Base-by-base conservation (phyloP, 73 alveolate species). In the Symbiodinium pilosum region DNA sequence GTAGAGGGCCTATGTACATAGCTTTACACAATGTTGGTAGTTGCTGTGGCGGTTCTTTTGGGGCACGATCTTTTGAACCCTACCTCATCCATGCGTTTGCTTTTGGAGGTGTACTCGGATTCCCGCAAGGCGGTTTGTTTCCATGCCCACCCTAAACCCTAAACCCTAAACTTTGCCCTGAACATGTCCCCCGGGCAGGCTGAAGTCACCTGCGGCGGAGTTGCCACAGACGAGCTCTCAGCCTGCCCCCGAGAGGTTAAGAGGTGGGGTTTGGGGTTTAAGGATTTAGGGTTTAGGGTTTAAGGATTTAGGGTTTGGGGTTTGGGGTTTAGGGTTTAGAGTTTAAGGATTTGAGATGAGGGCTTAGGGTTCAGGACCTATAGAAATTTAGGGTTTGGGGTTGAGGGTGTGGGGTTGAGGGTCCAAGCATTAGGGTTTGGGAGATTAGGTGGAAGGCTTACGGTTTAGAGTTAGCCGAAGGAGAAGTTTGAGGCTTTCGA, bases 151-250 rank as follows among this genome's bases (percentile, higher is more conserved):
- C 77, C 77, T 64, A 64, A 64, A 59, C 77, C 77, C 77, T 20
- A 3, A 56, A 3, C 75, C 32, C 75, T 2, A 0, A 56, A 56
- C 21, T 2, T 0, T 21, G 26, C 77, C 77, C 81, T 28, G 3
- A 28, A 64, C 3, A 24, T 14, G 12, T 4, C 9, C 81, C 81
- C 0, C 73, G 73, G 32, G 36, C 44, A 91, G 97, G 98, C 98
- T 4, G 98, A 93, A 42, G 98, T 93, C 64, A 93, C 98, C 26
- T 93, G 98, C n/a, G 98, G 98, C 28, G 98, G 98, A 20, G 98
- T 93, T 26, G 34, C 83, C 92, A 93, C 98, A 7, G 81, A 89
- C 51, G 95, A 89, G 44, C 95, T 89, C 44, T 89, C 95, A 11
- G 97, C 42, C 47, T 39, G 38, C n/a, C 14, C 59, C 59, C 59